A percentile compares a stretch with the other conserved stretches of the same genome.
phyloP scores from a whole-genome alignment of 352 stramenopile genomes.

The Phytophthora constricta region DNA sequence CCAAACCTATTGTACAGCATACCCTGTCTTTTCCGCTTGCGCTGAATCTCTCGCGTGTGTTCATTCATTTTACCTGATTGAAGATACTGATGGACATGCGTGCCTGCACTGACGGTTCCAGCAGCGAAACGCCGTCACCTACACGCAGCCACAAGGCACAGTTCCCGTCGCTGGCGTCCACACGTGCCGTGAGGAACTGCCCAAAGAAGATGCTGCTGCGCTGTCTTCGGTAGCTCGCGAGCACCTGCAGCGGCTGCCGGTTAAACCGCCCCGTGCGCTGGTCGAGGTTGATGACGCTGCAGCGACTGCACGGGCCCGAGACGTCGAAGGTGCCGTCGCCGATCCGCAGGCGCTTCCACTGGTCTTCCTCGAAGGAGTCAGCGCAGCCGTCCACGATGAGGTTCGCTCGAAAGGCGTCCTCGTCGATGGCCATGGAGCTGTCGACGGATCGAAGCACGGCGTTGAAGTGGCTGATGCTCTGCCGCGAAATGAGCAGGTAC shows the following conservation, averaged over 20 bases:
- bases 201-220: conserved; percentile 85
- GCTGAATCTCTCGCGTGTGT: too few relatives aligned
- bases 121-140: conserved; percentile 25
- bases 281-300: conserved; percentile 88
- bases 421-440: conserved; percentile 41
- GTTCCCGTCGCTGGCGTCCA: background rate
- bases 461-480: conserved; percentile 65
- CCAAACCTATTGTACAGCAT: too few relatives aligned
- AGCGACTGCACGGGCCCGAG: conserved; percentile 75
- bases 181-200: conserved; percentile 62
- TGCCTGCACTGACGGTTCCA: too few relatives aligned
- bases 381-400: conserved; percentile 69
- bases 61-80: too few relatives aligned
- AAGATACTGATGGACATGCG: too few relatives aligned
- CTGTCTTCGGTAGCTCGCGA: conserved; percentile 78
- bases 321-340: conserved; percentile 55
- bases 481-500: conserved; percentile 67
- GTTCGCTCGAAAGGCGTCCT: conserved; percentile 81
- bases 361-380: conserved; percentile 79
- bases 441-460: conserved; percentile 39
- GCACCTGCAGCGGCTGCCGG: conserved; percentile 66
- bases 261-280: conserved; percentile 63
- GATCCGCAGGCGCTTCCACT: conserved; percentile 62
- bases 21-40: background rate
- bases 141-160: conserved; percentile 48